A percentile compares a stretch with the other conserved stretches of the same genome.
phyloP scores from a whole-genome alignment of 345 rosid species.

The Diplotaxis tenuifolia region DNA sequence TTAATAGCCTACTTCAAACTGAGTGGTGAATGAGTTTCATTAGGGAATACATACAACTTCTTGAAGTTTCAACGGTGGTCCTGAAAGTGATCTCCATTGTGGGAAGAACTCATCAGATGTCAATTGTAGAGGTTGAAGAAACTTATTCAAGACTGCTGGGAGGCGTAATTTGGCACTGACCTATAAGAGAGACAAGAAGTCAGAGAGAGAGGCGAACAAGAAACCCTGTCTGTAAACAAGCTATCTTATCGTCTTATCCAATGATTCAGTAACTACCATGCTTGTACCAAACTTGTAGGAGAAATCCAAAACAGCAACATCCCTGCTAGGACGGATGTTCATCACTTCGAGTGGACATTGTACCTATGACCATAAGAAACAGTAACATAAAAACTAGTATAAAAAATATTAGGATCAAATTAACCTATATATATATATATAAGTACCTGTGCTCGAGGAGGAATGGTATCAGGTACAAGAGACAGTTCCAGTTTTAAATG shows the following conservation, averaged over 20 bases:
- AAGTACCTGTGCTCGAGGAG: slow-evolving; percentile 92
- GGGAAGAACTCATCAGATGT: slow-evolving; percentile 85
- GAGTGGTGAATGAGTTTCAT: background rate
- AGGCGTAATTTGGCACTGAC: slow-evolving; percentile 85
- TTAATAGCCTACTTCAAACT: background rate
- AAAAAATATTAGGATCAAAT: background rate
- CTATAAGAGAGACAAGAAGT: slow-evolving; percentile 42
- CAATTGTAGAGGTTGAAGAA: slow-evolving; percentile 74
- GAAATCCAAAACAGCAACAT: slow-evolving; percentile 91
- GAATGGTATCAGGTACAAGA: slow-evolving; percentile 90
- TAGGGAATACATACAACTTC: slow-evolving; percentile 74
- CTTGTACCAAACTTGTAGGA: slow-evolving; percentile 71
- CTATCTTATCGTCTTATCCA: background rate
- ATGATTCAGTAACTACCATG: slow-evolving; percentile 49
- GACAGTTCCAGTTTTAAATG: slow-evolving; percentile 87
- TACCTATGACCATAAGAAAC: slow-evolving; percentile 48
- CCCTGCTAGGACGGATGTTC: slow-evolving; percentile 86
- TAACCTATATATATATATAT: background rate
- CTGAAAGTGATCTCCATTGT: slow-evolving; percentile 94
- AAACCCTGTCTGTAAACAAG: slow-evolving; percentile 6
- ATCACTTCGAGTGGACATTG: slow-evolving; percentile 91
- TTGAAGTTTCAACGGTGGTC: slow-evolving; percentile 96
- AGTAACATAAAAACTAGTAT: background rate
- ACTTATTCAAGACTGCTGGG: slow-evolving; percentile 89
- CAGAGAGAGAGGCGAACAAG: slow-evolving; percentile 5